These are phyloP conservation scores for Takashimella koratensis DNA, from an alignment of 1,284 basidiomycete genomes.

Conservation along the genomic window DNA sequence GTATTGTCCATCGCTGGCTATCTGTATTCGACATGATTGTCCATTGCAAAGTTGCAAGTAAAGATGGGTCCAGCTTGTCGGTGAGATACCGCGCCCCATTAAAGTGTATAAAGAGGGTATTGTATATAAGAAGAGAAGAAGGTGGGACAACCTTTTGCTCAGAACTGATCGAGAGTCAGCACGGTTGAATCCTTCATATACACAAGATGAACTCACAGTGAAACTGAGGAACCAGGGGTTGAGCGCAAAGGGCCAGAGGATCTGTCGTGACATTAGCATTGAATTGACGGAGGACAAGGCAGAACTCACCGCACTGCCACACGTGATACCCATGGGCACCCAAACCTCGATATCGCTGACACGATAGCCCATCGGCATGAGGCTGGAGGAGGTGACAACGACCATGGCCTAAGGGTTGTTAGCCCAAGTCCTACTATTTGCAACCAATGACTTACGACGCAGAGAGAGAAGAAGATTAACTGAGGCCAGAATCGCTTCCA, in stretches of 20 bases:
- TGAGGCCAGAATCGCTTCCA: conserved; percentile 66
- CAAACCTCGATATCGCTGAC: conserved; percentile 25
- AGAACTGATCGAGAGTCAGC: background rate
- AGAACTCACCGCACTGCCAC: conserved; percentile 18
- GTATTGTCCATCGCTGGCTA: background rate
- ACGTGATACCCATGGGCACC: conserved; percentile 30
- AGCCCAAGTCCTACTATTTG: background rate
- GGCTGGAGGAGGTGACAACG: conserved; percentile 22
- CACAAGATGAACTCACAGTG: conserved; percentile 16
- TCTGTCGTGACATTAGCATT: background rate
- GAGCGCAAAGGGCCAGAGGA: conserved; percentile 36
- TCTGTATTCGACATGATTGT: background rate
- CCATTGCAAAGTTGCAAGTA: background rate
- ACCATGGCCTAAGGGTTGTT: conserved; percentile 17
- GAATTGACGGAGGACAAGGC: background rate
- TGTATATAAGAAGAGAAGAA: background rate
- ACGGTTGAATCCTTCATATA: background rate
- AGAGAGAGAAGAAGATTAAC: conserved; percentile 56
- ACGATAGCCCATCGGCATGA: conserved; percentile 29
- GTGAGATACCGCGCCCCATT: background rate
- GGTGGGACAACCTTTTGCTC: background rate
- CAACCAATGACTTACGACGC: conserved; percentile 44
- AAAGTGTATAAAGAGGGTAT: background rate
- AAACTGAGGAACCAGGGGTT: conserved; percentile 38
- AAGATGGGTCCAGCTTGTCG: too few relatives aligned